Evolutionary conservation across 441 rosid species (phyloP), one percentile per base, ranked within the genome.

Genomic region (Capsella rubella): DNA sequence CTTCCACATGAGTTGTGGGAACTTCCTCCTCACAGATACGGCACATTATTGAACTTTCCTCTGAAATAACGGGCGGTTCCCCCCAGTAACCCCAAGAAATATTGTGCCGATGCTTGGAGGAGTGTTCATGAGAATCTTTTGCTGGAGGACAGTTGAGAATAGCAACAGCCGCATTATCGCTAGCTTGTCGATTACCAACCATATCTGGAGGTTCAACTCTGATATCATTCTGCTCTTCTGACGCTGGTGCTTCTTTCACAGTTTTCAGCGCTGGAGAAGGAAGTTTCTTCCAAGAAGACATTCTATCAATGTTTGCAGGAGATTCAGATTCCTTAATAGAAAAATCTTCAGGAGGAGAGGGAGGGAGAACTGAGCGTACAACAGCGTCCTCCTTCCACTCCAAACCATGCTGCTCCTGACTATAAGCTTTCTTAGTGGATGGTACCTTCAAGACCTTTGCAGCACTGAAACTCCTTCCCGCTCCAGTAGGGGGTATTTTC

Each of bases 1-100:
- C 98, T 84, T 95, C 99, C 45, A 95, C 96, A 61, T 85, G 79
- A 64, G 82, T 82, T 45, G 99, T 95, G 51, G 89, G 90, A 79
- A 95, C 97, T 81, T 91, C 97, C 87, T 95, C 98, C 86, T 92
- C 99, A 54, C 98, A 95, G 80, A 95, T 95, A 64, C 99, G 95
- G 70, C 99, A 95, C 72, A 95, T 93, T 58, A 95, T 95, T 71
- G 97, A 89, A 81, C 81, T 83, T 51, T 89, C 99, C 55, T 91
- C 98, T 18, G 86, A 74, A 73, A 80, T 47, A 81, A 78, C 84
- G 52, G 83, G 87, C 59, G 87, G 97, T 58, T 90, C 95, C 53
- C 90, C 93, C 98, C 98, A 91, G 71, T 88, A 74, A 85, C 99
- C 97, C 98, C 97, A 95, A 77, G 97, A 93, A 76, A 65, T 67